Evolutionary conservation across 2,329 filamentous ascomycete genomes (phyloP).

Genomic region (Zymoseptoria tritici): DNA sequence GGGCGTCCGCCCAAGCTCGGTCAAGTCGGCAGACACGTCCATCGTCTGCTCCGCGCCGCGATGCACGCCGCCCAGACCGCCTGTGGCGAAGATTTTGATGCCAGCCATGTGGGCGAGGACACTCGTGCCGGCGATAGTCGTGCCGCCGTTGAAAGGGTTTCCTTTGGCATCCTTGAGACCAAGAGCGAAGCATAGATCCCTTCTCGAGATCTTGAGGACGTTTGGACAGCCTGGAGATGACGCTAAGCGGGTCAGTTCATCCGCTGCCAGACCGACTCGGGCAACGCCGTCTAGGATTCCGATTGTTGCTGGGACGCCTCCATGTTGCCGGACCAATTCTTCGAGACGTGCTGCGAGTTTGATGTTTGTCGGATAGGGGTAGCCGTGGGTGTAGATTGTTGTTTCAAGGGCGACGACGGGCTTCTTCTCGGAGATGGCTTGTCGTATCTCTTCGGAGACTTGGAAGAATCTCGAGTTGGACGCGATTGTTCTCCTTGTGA

Average conservation of each 20-base stretch:
- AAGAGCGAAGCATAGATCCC: constrained; percentile 75
- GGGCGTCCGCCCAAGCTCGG: constrained; percentile 81
- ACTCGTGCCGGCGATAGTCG: constrained; percentile 91
- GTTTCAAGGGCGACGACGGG: constrained; percentile 91
- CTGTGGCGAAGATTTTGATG: constrained; percentile 89
- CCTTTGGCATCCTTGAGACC: constrained; percentile 64
- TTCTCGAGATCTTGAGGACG: constrained; percentile 75
- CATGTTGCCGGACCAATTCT: constrained; percentile 69
- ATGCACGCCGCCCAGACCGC: constrained; percentile 90
- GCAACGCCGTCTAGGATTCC: constrained; percentile 79
- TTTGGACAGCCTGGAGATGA: constrained; percentile 47
- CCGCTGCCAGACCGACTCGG: constrained; percentile 64
- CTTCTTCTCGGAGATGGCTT: constrained; percentile 64
- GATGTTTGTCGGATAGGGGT: constrained; percentile 63
- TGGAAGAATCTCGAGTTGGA: constrained; percentile 41
- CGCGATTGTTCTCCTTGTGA: constrained; percentile 3
- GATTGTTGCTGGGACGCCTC: constrained; percentile 82
- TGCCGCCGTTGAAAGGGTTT: constrained; percentile 72
- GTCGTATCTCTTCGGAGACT: constrained; percentile 73
- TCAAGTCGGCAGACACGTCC: constrained; percentile 93
- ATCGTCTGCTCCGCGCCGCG: constrained; percentile 77
- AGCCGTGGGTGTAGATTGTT: constrained; percentile 92
- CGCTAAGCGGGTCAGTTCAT: constrained; percentile 65
- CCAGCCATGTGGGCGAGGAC: constrained; percentile 77
- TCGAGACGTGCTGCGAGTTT: constrained; percentile 75